Evolutionary conservation across 1,139 yeast species (phyloP), one percentile per base, ranked within the genome.

Genomic region (Taphrina confusa): DNA sequence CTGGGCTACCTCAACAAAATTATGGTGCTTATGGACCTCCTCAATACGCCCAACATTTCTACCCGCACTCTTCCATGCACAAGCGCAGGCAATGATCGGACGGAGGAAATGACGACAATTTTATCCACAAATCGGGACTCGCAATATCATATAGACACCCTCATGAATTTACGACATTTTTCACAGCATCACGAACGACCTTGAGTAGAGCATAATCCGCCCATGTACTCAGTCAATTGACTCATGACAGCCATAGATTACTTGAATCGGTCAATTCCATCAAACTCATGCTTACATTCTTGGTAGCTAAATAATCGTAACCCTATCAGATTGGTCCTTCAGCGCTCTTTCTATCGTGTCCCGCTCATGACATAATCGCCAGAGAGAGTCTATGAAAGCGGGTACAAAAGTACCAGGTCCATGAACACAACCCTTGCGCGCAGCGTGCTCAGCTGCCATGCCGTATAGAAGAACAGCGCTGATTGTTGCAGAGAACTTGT

Each of bases 391-490:
- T 27, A 82, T 64, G 63, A 82, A 77, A 0, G 73, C 69, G 2
- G 75, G 71, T 65, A 78, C 70, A 66, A 82, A 82, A 0, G 81
- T 68, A 0, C 86, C 86, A 0, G 86, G 85, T 0, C 80, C 75
- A 1, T 62, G 61, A 0, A 67, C 69, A 2, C 61, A 20, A 1
- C 62, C 36, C 0, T 20, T 49, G 2, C 62, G 60, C 0, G 75
- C 83, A 0, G 94, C 94, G 1, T 68, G 58, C 31, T 71, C 74
- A 1, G 95, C 91, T 0, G 94, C 88, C 25, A 75, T 69, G 61
- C 87, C 87, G 72, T 85, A 88, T 9, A 82, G 65, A 0, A 73
- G 58, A 1, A 87, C 82, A 0, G 94, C 95, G 1, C 78, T 75
- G 1, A 78, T 75, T 0, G 82, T 80, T 0, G 87, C 83, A 6